A percentile compares a stretch with the other conserved stretches of the same genome.
These are phyloP conservation scores for Epichloe sp. DNA, from an alignment of 2,329 filamentous ascomycete species.

Conservation along the genomic window DNA sequence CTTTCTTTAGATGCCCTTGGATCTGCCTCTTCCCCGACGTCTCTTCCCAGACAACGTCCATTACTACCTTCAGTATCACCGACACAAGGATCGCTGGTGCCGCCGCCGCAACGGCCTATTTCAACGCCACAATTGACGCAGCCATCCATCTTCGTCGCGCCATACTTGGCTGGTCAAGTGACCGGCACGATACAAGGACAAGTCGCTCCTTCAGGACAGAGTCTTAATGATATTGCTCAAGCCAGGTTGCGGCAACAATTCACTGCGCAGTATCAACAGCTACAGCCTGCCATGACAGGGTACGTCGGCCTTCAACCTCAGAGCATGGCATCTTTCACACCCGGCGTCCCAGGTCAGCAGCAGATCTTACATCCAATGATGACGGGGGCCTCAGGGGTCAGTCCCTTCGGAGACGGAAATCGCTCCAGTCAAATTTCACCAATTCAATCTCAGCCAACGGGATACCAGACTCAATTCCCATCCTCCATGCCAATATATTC, in stretches of 20 bases:
- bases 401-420: slow-evolving; percentile 26
- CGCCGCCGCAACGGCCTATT: slow-evolving; percentile 57
- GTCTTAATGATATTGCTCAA: slow-evolving; percentile 58
- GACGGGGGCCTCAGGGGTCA: slow-evolving; percentile 29
- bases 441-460: slow-evolving; percentile 51
- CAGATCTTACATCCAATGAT: slow-evolving; percentile 37
- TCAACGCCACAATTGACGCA: slow-evolving; percentile 78
- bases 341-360: slow-evolving; percentile 14
- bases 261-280: slow-evolving; percentile 31
- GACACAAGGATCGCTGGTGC: slow-evolving; percentile 52
- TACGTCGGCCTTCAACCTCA: slow-evolving; percentile 22
- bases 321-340: slow-evolving; percentile 25
- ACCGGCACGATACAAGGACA: slow-evolving; percentile 55
- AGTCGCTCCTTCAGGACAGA: slow-evolving; percentile 62
- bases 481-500: slow-evolving; percentile 29
- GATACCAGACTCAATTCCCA: slow-evolving; percentile 36
- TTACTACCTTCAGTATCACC: slow-evolving; percentile 51
- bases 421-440: slow-evolving; percentile 29
- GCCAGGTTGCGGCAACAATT: slow-evolving; percentile 51
- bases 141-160: slow-evolving; percentile 57
- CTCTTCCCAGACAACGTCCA: slow-evolving; percentile 50
- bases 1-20: slow-evolving; percentile 2
- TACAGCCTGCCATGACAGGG: slow-evolving; percentile 26
- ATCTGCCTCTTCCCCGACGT: slow-evolving; percentile 13
- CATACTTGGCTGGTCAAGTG: slow-evolving; percentile 70